A percentile compares a stretch with the other conserved stretches of the same genome.
These are phyloP conservation scores for Malbranchea cinnamomea DNA, from an alignment of 2,329 filamentous ascomycete species.

Conservation along the genomic window DNA sequence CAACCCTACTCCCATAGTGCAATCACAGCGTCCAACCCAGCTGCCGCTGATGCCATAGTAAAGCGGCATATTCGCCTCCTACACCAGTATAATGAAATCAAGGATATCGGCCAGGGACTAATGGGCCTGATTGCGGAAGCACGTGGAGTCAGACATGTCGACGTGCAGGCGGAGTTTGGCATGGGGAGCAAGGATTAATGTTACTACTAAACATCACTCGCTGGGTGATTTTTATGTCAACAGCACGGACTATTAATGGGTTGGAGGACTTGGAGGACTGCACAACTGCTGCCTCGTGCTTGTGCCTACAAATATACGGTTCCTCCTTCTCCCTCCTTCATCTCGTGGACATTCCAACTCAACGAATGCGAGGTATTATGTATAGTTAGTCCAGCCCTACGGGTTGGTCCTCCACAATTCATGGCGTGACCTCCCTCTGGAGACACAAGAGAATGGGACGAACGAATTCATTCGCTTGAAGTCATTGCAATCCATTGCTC, in stretches of 20 bases:
- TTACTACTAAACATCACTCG: background rate
- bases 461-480: too few relatives aligned
- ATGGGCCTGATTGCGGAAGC: constrained; percentile 54
- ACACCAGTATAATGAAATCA: constrained; percentile 57
- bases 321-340: background rate
- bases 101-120: constrained; percentile 50
- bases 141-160: constrained; percentile 38
- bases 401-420: too few relatives aligned
- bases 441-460: too few relatives aligned
- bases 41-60: constrained; percentile 38
- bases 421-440: too few relatives aligned
- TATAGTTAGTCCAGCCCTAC: too few relatives aligned
- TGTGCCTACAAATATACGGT: background rate
- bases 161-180: constrained; percentile 27
- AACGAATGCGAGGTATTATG: too few relatives aligned
- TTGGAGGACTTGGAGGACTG: background rate
- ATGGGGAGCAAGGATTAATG: constrained; percentile 23
- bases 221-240: background rate
- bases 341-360: too few relatives aligned
- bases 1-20: background rate
- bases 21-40: background rate
- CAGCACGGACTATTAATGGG: too few relatives aligned
- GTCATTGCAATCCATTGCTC: too few relatives aligned
- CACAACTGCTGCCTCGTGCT: background rate
- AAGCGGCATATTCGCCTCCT: constrained; percentile 49